Evolutionary conservation across 768 basidiomycete species (phyloP), one percentile per base, ranked within the genome.

Genomic region (Suillus americanus): DNA sequence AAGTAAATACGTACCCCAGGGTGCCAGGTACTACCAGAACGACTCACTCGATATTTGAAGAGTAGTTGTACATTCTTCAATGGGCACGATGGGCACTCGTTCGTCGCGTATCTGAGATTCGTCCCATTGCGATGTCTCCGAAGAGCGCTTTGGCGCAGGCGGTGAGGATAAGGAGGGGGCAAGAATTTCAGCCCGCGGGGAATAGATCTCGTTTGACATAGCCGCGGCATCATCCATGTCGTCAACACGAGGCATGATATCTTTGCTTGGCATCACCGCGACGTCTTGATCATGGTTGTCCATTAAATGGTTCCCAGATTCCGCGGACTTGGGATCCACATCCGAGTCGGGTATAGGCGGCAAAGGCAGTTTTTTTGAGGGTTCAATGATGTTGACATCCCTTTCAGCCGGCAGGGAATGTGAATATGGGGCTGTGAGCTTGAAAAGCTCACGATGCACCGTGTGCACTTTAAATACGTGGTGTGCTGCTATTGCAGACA

Each of bases 401-500:
- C 46, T 55, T 56, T 46, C 62, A 43, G 41, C 33, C 18, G 62
- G 20, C 43, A 30, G 20, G 3, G 33, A 53, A n/a, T 38, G 59
- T 20, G 54, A 41, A 13, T 45, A 23, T 18, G 63, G 35, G 46
- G 33, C 48, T 13, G 56, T 14, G 28, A 25, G 23, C 13, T 35
- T 63, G 54, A 66, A 53, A 13, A 62, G 53, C 60, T 12, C 37
- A 13, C 71, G 67, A 45, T 70, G 57, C 63, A 64, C 25, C 65
- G 70, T 67, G 72, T 78, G 60, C 66, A 73, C 28, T 66, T 57
- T 62, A 64, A 70, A 45, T 40, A 69, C 38, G 57, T 64, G 60
- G 53, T 51, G 55, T 7, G 68, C 68, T 3, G 75, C 65, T 20
- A 41, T 35, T 63, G 61, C 66, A 5, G 86, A 85, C 14, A 87